phyloP scores from a whole-genome alignment of 345 rosid genomes.

The Hibiscus mutabilis region DNA sequence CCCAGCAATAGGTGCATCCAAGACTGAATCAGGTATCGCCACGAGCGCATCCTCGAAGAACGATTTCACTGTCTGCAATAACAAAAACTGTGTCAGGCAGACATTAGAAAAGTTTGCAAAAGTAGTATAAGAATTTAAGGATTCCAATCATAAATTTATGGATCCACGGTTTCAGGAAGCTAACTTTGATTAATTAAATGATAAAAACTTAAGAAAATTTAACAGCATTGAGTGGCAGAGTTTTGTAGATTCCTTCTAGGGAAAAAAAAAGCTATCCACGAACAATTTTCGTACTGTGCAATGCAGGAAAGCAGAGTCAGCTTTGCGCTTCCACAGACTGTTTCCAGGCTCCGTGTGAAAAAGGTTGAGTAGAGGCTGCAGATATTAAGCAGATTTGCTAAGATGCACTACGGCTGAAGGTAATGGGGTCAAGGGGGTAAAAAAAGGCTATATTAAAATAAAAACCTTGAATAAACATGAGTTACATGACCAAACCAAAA shows the following conservation, averaged over 20 bases:
- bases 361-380: constrained; percentile 73
- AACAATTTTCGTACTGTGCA: constrained; percentile 44
- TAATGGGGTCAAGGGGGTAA: background rate
- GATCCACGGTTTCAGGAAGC: background rate
- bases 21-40: constrained; percentile 65
- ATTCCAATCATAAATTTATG: too few species aligned
- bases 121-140: too few species aligned
- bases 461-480: background rate
- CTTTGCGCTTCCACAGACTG: constrained; percentile 84
- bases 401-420: constrained; percentile 5
- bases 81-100: background rate
- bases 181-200: background rate
- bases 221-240: background rate
- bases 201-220: background rate
- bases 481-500: background rate
- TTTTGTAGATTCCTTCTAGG: background rate
- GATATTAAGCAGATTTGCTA: background rate
- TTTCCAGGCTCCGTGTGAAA: constrained; percentile 79
- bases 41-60: constrained; percentile 72
- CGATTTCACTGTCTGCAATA: constrained; percentile 69
- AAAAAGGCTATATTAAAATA: background rate
- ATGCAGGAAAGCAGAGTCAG: constrained; percentile 71
- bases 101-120: background rate
- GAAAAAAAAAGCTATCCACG: background rate
- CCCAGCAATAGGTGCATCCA: constrained; percentile 58